Conservation (phyloP, 495 filamentous ascomycete species). For the Penicillium soppii region DNA sequence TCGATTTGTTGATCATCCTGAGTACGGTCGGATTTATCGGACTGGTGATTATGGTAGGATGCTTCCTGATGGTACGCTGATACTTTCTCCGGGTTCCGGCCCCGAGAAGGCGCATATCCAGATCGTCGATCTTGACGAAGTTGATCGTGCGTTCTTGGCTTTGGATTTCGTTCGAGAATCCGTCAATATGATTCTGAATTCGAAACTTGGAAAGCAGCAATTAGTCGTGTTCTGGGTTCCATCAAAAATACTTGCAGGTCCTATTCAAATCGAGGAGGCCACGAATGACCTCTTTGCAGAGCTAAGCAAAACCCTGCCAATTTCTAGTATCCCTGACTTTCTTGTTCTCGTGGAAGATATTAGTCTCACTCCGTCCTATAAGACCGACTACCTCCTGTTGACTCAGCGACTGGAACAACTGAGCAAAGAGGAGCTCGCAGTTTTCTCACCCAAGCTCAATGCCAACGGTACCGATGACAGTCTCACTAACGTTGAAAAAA, state of each 20-base stretch:
- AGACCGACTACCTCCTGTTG: constrained; percentile 56
- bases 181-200: constrained; percentile 48
- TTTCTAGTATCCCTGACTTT: constrained; percentile 67
- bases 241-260: constrained; percentile 3
- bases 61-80: constrained; percentile 64
- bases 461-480: constrained; percentile 19
- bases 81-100: constrained; percentile 59
- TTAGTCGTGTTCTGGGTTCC: constrained; percentile 62
- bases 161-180: constrained; percentile 48
- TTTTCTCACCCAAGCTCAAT: constrained; percentile 19
- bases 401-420: constrained; percentile 26
- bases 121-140: constrained; percentile 64
- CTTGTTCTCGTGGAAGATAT: constrained; percentile 65
- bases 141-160: constrained; percentile 55
- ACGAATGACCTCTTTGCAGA: constrained; percentile 39
- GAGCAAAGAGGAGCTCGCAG: constrained; percentile 18
- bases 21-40: constrained; percentile 66
- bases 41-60: constrained; percentile 72
- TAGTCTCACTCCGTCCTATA: constrained; percentile 63
- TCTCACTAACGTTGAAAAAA: constrained; percentile 37
- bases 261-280: constrained; percentile 4
- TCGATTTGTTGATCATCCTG: constrained; percentile 65
- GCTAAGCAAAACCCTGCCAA: constrained; percentile 47
- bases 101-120: constrained; percentile 70
- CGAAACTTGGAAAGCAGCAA: constrained; percentile 30